Evolutionary conservation across 2,329 filamentous ascomycete genomes (phyloP).

Genomic region (Diplodia seriata): DNA sequence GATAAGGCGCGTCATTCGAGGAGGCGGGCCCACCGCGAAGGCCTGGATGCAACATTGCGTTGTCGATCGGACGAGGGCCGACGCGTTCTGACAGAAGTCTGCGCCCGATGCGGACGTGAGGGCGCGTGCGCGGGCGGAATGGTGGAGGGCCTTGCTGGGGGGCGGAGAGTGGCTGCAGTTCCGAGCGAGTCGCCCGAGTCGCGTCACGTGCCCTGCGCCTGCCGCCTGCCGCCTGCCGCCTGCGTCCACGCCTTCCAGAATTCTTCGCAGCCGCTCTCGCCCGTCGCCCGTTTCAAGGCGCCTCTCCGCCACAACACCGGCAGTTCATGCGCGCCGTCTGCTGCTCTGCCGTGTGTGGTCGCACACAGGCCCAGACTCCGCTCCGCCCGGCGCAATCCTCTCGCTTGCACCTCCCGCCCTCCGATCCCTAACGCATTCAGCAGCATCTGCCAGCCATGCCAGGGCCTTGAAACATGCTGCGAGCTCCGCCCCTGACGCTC

Average conservation of each 20-base stretch:
- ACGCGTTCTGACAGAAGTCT: neutral
- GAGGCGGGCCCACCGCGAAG: neutral
- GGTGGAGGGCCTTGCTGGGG: neutral
- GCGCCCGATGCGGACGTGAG: neutral
- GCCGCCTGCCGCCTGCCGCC: neutral
- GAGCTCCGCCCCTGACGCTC: conserved; percentile 19
- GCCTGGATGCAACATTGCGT: conserved; percentile 24
- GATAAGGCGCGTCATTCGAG: conserved; percentile 8
- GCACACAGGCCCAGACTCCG: conserved; percentile 10
- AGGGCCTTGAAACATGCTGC: conserved; percentile 25
- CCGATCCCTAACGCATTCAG: conserved; percentile 20
- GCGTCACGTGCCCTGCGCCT: neutral
- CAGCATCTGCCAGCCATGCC: conserved; percentile 14
- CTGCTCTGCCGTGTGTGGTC: neutral
- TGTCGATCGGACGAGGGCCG: conserved; percentile 5
- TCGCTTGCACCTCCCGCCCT: conserved; percentile 19
- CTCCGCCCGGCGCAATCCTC: conserved; percentile 5
- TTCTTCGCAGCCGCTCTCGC: neutral
- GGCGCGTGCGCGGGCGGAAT: neutral
- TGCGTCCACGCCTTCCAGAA: neutral
- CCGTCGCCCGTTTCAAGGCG: conserved; percentile 12
- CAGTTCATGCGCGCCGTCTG: conserved; percentile 2
- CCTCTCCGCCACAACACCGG: neutral
- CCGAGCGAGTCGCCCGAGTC: neutral
- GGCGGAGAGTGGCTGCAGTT: neutral